Percentiles rank a stretch among this genome's conserved stretches.
Evolutionary conservation across 345 rosid species (phyloP).

Genomic region (Barbarea vulgaris): DNA sequence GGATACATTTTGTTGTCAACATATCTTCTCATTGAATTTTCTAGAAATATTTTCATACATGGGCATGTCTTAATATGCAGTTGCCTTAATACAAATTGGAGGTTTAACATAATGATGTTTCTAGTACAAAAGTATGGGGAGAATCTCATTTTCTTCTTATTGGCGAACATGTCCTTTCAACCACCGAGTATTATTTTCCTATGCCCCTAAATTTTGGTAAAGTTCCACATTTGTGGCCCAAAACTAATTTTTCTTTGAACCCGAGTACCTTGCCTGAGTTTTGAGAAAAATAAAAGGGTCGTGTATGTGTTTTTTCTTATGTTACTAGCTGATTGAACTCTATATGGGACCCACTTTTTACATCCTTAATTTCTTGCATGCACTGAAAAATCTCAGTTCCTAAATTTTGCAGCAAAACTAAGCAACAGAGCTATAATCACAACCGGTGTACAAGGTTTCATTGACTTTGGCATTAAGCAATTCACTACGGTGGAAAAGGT

Average conservation of each 20-base stretch:
- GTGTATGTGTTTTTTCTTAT: not conserved
- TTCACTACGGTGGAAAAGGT: no score
- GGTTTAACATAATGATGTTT: conserved; percentile 96
- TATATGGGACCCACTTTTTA: not conserved
- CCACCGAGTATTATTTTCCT: not conserved
- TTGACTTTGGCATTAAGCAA: no score
- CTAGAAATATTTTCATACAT: conserved; percentile 1
- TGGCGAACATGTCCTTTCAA: conserved; percentile 83
- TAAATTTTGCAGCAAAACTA: conserved; percentile 94
- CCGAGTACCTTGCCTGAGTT: not conserved
- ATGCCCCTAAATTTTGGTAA: not conserved
- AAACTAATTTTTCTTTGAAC: not conserved
- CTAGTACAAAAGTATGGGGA: conserved; percentile 95
- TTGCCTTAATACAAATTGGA: conserved; percentile 88
- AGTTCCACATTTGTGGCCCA: not conserved
- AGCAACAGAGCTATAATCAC: conserved; percentile 92
- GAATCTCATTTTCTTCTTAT: conserved; percentile 96
- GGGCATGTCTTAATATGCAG: conserved; percentile 45
- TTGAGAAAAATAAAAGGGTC: not conserved
- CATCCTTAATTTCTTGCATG: conserved; percentile 49
- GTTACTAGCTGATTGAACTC: not conserved
- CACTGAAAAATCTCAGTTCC: conserved; percentile 95
- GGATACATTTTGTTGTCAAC: conserved; percentile 21
- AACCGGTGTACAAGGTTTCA: conserved; percentile 92
- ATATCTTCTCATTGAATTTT: conserved; percentile 1